phyloP scores from a whole-genome alignment of 2,329 filamentous ascomycete genomes.

The Lecanoromycetidae sp. region DNA sequence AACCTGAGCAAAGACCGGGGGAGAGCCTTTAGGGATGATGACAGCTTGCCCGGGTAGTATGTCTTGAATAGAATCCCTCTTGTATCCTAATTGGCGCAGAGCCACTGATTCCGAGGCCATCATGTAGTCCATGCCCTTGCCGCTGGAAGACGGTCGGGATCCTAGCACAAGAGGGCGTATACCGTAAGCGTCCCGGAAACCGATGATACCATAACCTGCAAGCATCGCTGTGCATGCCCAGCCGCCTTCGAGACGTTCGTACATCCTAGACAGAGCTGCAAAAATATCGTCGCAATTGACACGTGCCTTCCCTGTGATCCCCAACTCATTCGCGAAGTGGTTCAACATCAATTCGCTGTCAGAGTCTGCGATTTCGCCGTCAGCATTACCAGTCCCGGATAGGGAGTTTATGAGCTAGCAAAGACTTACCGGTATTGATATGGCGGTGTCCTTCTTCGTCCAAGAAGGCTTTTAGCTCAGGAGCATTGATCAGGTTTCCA shows the following conservation, averaged over 20 bases:
- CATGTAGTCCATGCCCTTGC: constrained; percentile 67
- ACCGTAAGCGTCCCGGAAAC: constrained; percentile 66
- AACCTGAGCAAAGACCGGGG: constrained; percentile 65
- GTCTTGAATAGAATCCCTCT: constrained; percentile 50
- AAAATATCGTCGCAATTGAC: constrained; percentile 71
- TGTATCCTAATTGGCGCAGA: constrained; percentile 68
- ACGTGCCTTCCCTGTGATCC: constrained; percentile 68
- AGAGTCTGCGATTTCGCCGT: constrained; percentile 46
- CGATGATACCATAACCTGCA: constrained; percentile 59
- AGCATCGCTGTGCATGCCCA: constrained; percentile 76
- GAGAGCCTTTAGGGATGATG: constrained; percentile 66
- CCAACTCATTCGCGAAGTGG: constrained; percentile 71
- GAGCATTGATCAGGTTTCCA: constrained; percentile 75
- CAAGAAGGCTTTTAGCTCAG: constrained; percentile 56
- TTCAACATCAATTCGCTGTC: constrained; percentile 84
- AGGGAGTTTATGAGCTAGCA: no score
- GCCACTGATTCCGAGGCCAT: constrained; percentile 83
- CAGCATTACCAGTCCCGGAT: no score
- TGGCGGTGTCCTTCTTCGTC: constrained; percentile 71
- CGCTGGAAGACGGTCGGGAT: constrained; percentile 52
- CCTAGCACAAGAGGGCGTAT: constrained; percentile 76
- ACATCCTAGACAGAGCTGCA: constrained; percentile 57
- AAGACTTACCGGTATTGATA: constrained; percentile 85
- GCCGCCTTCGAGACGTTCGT: constrained; percentile 58
- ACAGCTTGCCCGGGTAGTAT: constrained; percentile 76